A percentile compares a stretch with the other conserved stretches of the same genome.
These are phyloP conservation scores for Salix suchowensis DNA, from an alignment of 345 rosid genomes.

Conservation along the genomic window DNA sequence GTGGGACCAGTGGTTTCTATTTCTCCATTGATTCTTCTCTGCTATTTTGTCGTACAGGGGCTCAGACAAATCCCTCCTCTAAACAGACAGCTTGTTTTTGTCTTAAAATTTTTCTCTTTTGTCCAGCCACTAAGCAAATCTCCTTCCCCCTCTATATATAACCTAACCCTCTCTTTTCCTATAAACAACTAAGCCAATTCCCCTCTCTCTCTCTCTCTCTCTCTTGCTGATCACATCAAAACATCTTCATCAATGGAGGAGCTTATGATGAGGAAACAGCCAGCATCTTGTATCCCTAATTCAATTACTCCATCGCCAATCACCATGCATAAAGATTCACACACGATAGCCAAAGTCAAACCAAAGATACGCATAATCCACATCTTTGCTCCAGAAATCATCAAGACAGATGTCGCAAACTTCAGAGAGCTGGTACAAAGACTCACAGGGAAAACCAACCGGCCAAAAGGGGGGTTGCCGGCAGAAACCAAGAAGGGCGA, in stretches of 20 bases:
- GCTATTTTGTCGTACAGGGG: conserved; percentile 20
- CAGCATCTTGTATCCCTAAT: neutral
- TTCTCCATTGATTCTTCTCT: conserved; percentile 16
- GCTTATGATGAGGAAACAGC: conserved; percentile 27
- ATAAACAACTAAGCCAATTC: conserved; percentile 38
- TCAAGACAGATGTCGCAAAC: conserved; percentile 82
- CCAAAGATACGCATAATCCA: conserved; percentile 77
- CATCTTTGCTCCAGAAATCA: conserved; percentile 90
- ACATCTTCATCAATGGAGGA: conserved; percentile 37
- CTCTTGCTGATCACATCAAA: neutral
- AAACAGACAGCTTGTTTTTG: conserved; percentile 25
- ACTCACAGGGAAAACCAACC: conserved; percentile 82
- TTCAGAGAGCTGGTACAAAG: conserved; percentile 85
- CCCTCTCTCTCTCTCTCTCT: conserved; percentile 7
- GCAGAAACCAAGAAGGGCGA: neutral
- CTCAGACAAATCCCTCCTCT: conserved; percentile 1
- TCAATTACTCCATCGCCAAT: conserved; percentile 31
- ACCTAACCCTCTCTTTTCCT: neutral
- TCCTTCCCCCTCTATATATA: conserved; percentile 21
- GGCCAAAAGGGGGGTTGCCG: neutral
- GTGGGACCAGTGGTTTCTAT: conserved; percentile 9
- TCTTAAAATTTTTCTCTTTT: neutral
- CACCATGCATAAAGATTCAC: conserved; percentile 46
- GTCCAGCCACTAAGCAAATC: neutral
- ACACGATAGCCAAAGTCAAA: conserved; percentile 52